A percentile compares a stretch with the other conserved stretches of the same genome.
Evolutionary conservation across 139 green algal species (phyloP).

Genomic region (Dunaliella primolecta): DNA sequence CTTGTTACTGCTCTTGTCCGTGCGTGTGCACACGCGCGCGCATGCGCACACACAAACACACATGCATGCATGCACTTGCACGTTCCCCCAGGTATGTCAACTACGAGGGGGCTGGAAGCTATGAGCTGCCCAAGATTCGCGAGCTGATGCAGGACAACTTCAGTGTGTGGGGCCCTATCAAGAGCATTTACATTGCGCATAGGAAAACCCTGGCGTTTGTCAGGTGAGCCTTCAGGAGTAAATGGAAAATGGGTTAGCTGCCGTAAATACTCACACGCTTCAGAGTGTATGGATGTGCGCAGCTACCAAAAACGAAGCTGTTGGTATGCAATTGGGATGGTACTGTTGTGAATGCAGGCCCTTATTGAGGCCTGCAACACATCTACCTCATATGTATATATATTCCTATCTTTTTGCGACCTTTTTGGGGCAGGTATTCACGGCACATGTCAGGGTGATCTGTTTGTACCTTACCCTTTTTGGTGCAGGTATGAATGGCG

Average conservation of each 20-base stretch:
- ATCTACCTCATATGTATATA: no score
- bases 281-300: no score
- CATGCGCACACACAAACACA: background rate
- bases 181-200: conserved; percentile 59
- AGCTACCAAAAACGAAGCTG: no score
- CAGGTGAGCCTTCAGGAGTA: conserved; percentile 16
- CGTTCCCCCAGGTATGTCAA: background rate
- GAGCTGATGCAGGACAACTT: conserved; percentile 55
- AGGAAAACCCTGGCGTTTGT: conserved; percentile 72
- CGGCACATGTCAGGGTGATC: no score
- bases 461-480: no score
- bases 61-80: background rate
- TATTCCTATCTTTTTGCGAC: no score
- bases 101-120: conserved; percentile 51
- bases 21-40: background rate
- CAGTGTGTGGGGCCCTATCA: conserved; percentile 48
- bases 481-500: conserved; percentile 66
- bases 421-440: no score
- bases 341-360: no score
- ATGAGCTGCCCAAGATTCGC: conserved; percentile 42
- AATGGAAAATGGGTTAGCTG: background rate
- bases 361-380: no score
- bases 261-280: no score
- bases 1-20: no score
- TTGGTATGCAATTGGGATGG: no score